Evolutionary conservation across 2,329 filamentous ascomycete genomes (phyloP).

Genomic region (Emericellopsis atlantica): DNA sequence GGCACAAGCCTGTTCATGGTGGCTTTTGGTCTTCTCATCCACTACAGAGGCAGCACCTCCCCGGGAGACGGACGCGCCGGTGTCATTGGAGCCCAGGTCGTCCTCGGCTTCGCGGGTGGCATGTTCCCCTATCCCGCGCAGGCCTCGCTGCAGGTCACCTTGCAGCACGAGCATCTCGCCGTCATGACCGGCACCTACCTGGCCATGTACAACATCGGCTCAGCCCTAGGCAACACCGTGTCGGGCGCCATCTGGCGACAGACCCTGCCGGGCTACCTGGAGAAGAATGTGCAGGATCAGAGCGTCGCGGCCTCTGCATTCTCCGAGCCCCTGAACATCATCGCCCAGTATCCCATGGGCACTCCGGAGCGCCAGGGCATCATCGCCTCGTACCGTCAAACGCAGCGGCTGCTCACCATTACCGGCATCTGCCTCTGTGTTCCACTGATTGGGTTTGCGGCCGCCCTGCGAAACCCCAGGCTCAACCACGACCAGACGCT

Average conservation of each 20-base stretch:
- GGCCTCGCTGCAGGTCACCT: constrained; percentile 26
- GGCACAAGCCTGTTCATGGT: constrained; percentile 50
- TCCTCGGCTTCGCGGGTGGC: constrained; percentile 51
- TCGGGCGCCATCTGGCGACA: constrained; percentile 53
- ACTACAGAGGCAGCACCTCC: constrained; percentile 38
- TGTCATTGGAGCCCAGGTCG: constrained; percentile 48
- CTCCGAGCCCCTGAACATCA: constrained; percentile 20
- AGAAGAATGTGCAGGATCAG: constrained; percentile 14
- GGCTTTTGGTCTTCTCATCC: constrained; percentile 53
- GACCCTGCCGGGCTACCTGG: constrained; percentile 33
- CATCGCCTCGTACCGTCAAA: constrained; percentile 29
- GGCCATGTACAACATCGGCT: constrained; percentile 50
- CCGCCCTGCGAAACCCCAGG: constrained; percentile 29
- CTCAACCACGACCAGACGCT: constrained; percentile 31
- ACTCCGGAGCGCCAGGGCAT: constrained; percentile 28
- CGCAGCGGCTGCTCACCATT: constrained; percentile 32
- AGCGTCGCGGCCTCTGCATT: constrained; percentile 20
- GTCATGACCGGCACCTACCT: constrained; percentile 52
- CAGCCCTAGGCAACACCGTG: constrained; percentile 45
- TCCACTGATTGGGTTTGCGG: constrained; percentile 30
- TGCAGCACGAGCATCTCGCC: constrained; percentile 41
- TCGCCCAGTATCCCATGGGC: constrained; percentile 23
- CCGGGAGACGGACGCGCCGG: constrained; percentile 31
- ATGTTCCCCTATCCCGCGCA: constrained; percentile 42
- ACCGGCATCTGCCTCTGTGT: constrained; percentile 35